Evolutionary conservation across 345 rosid genomes (phyloP), one percentile per base, ranked within the genome.

Genomic region (Clausena lansium): DNA sequence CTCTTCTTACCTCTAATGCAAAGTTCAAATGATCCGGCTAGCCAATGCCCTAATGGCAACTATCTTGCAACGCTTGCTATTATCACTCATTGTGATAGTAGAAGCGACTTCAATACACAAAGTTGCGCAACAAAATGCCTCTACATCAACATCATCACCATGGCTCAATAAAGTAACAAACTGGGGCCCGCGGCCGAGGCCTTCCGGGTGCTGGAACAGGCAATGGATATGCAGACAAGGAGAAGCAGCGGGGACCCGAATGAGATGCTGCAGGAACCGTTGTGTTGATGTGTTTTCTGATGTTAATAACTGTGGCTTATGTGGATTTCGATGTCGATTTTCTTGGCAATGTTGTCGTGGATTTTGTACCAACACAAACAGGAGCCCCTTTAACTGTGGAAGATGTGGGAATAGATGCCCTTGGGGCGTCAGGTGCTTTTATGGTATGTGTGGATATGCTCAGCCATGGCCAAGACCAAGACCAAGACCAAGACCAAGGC

Each of bases 401-500:
- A 71, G 59, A 52, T 86, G 94, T 58, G 82, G 87, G 13, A 79
- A 84, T 52, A 77, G 82, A 75, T 89, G 94, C 74, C 86, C 87
- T 1, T 24, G 73, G 64, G 64, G 84, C 9, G 82, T 78, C 8
- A 82, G 15, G 0, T 88, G 89, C 71, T 7, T 45, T 6, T 85
- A 73, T 74, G 95, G 90, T 38, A 82, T 91, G 89, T 91, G 94
- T 57, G 91, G 92, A 24, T 91, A 91, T 76, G 88, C 85, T 45
- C 13, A 47, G 28, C 84, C 85, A 0, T 8, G 39, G 15, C 77
- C 78, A 5, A 25, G 28, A 28, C 85, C 85, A n/a, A n/a, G n/a
- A n/a, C n/a, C n/a, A n/a, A n/a, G n/a, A n/a, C n/a, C n/a, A 0
- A 7, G 38, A 8, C 76, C 77, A 5, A 25, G 28, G 30, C 85